Evolutionary conservation across 306 rosid genomes (phyloP).

Genomic region (Bauhinia variegata): DNA sequence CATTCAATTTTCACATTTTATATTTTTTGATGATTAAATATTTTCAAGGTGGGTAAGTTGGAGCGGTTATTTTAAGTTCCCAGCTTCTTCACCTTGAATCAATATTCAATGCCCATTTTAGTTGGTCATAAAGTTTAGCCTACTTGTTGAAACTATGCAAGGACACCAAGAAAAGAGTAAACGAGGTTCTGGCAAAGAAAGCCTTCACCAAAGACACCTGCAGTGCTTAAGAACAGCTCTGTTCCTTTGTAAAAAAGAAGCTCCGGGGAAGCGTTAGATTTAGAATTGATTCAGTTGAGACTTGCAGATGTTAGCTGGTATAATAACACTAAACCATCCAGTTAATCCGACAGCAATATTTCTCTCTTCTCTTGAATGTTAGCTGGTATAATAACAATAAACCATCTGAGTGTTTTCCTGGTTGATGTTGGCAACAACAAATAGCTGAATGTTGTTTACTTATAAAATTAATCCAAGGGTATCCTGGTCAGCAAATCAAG

Average conservation of each 20-base stretch:
- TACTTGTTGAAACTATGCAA: not conserved
- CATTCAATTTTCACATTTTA: not conserved
- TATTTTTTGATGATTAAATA: not conserved
- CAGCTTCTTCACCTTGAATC: not conserved
- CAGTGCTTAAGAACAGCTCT: no score
- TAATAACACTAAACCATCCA: no score
- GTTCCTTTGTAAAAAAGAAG: not conserved
- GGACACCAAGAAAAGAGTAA: not conserved
- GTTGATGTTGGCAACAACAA: not conserved
- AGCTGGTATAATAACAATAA: no score
- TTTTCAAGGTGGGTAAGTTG: not conserved
- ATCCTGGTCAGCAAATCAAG: not conserved
- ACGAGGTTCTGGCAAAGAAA: not conserved
- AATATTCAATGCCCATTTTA: not conserved
- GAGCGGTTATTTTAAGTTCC: slow-evolving; percentile 5
- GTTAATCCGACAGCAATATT: not conserved
- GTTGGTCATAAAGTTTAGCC: not conserved
- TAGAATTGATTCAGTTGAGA: not conserved
- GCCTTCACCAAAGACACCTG: not conserved
- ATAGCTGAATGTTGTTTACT: not conserved
- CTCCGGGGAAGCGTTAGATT: not conserved
- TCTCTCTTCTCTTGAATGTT: not conserved
- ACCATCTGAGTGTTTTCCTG: not conserved
- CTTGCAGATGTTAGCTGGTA: not conserved
- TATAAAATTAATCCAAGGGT: no score